Evolutionary conservation across 768 basidiomycete species (phyloP).

Genomic region (Sistotremastrum niveocremeum): DNA sequence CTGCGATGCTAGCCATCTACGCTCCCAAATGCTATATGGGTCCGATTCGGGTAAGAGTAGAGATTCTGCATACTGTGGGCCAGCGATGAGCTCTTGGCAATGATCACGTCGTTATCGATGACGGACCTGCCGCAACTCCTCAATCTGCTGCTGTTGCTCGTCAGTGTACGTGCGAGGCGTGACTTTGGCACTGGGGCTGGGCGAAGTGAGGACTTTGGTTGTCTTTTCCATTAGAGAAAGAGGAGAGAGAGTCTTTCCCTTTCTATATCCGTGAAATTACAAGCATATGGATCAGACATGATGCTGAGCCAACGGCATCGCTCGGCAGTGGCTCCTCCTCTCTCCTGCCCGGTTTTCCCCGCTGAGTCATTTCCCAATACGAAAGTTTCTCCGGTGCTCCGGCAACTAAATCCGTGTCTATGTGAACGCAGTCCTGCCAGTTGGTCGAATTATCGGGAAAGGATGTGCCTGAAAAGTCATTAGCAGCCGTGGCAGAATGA

Average conservation of each 20-base stretch:
- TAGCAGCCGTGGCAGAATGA: not conserved
- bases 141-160: constrained; percentile 46
- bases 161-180: constrained; percentile 49
- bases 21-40: constrained; percentile 65
- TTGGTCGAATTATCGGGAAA: constrained; percentile 53
- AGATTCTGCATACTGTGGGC: constrained; percentile 48
- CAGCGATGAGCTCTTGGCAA: not conserved
- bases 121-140: constrained; percentile 47
- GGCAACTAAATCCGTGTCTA: constrained; percentile 15
- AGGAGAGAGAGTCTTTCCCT: constrained; percentile 2
- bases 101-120: not conserved
- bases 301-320: no score
- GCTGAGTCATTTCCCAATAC: no score
- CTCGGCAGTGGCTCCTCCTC: no score
- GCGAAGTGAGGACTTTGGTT: constrained; percentile 37
- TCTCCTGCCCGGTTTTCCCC: no score
- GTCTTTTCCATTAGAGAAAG: constrained; percentile 25
- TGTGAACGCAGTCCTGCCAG: constrained; percentile 33
- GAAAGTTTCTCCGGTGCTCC: no score
- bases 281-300: no score
- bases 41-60: constrained; percentile 52
- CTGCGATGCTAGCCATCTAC: constrained; percentile 55
- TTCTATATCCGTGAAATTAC: not conserved
- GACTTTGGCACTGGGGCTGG: constrained; percentile 38
- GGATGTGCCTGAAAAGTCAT: constrained; percentile 41